Conservation (phyloP, 1,139 yeast species). For the Diutina neorugosa region DNA sequence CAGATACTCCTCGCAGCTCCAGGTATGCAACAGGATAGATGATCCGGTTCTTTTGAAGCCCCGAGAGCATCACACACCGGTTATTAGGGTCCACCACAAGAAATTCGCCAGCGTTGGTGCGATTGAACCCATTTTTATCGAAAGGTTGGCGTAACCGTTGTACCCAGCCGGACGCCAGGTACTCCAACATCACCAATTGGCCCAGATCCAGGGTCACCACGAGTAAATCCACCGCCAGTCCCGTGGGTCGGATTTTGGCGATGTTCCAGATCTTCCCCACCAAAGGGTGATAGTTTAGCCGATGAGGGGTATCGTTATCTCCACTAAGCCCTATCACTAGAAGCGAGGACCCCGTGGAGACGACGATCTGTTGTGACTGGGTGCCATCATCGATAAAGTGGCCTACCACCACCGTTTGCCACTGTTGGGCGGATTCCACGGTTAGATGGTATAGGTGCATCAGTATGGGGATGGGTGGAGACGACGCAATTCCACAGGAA, state of each 20-base stretch:
- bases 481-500: no score
- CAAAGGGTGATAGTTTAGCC: constrained; percentile 30
- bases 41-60: constrained; percentile 62
- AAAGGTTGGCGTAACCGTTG: constrained; percentile 39
- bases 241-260: constrained; percentile 38
- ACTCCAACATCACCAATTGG: constrained; percentile 39
- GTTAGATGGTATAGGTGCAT: constrained; percentile 52
- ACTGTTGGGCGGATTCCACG: constrained; percentile 42
- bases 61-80: constrained; percentile 58
- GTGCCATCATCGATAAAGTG: constrained; percentile 46
- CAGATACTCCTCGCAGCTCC: constrained; percentile 14
- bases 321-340: constrained; percentile 42
- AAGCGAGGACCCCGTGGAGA: constrained; percentile 42
- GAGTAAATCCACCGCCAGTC: constrained; percentile 42
- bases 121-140: constrained; percentile 62
- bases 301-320: constrained; percentile 41
- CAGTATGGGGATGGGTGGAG: no score
- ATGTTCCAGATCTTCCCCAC: constrained; percentile 53
- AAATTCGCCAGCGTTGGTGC: constrained; percentile 68
- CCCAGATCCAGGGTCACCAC: constrained; percentile 82
- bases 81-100: constrained; percentile 64
- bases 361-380: constrained; percentile 47
- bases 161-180: constrained; percentile 30
- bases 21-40: constrained; percentile 26
- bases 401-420: constrained; percentile 49